Evolutionary conservation across 176 grass and related monocot genomes (phyloP).

Genomic region (Triticum timopheevii): DNA sequence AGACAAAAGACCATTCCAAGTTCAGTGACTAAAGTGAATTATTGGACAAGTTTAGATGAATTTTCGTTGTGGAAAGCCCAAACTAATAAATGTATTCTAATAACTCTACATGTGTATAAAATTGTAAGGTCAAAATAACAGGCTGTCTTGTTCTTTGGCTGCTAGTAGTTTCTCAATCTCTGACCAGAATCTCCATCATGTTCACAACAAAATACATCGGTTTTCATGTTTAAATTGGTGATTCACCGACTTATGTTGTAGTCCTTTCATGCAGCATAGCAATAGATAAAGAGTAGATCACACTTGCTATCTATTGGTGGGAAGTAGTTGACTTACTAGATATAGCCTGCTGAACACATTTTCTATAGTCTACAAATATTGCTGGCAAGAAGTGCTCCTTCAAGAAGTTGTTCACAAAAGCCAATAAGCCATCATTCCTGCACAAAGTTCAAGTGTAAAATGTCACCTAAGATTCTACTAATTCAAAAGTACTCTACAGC

Average conservation of each 20-base stretch:
- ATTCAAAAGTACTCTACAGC: neutral
- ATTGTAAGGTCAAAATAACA: constrained; percentile 10
- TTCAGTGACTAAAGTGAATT: too few species aligned
- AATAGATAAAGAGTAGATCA: constrained; percentile 13
- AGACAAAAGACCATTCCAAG: too few species aligned
- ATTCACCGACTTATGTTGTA: constrained; percentile 2
- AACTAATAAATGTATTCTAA: neutral
- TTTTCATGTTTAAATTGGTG: constrained; percentile 15
- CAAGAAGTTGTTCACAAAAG: constrained; percentile 90
- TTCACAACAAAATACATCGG: constrained; percentile 11
- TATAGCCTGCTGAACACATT: constrained; percentile 98
- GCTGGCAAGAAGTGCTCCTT: constrained; percentile 99
- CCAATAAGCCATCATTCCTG: constrained; percentile 92
- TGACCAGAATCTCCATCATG: neutral
- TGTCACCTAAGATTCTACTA: neutral
- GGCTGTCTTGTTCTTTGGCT: neutral
- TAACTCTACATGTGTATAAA: neutral
- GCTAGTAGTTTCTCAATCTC: neutral
- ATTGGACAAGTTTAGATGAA: too few species aligned
- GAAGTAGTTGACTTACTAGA: constrained; percentile 73
- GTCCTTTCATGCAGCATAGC: constrained; percentile 11
- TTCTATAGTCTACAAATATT: constrained; percentile 97
- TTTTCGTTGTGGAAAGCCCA: neutral
- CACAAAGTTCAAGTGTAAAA: constrained; percentile 45
- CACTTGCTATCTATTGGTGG: neutral